Base-by-base conservation (phyloP, 1,139 yeast genomes). In the Blastobotrys aristatus region DNA sequence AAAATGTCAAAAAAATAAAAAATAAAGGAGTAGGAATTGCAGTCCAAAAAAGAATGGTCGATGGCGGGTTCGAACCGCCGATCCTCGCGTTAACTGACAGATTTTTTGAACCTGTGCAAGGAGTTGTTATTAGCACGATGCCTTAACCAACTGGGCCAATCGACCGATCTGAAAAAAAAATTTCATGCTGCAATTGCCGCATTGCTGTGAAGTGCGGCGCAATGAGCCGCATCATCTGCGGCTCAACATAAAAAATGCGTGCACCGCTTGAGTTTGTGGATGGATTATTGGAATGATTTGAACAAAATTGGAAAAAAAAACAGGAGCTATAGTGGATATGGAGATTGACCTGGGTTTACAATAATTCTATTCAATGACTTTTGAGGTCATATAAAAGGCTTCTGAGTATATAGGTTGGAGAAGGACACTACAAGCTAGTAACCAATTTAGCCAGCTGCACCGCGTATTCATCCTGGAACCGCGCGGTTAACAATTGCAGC, bases 401-500 rank as follows among this genome's bases (percentile, higher is more conserved):
- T n/a, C n/a, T n/a, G n/a, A n/a, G n/a, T n/a, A n/a, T 31, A 31
- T 7, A 31, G 16, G 6, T 10, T 8, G 16, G 16, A n/a, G 4
- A 31, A 10, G 4, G 16, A 14, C 11, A 8, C 26, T 29, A 26
- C 14, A 34, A 35, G 21, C 6, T 10, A n/a, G 35, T 17, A 21
- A 44, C 26, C 29, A 40, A 30, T 8, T 29, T 24, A 11, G 74
- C 66, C 58, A 75, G 63, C 8, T 65, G 69, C 30, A 77, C 51
- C 0, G 74, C 77, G 54, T 74, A 74, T 56, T 79, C 83, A 52
- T 79, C 84, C 53, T 76, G 72, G 46, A 69, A 69, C 49, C 75
- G 68, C 51, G 71, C 66, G 6, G 77, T 71, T 11, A 76, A 71
- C 6, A 79, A 59, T 59, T 79, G 84, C 14, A 77, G 58, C 6